These are phyloP conservation scores for Salmacisia buchloeana DNA, from an alignment of 1,284 basidiomycete genomes.

Conservation along the genomic window DNA sequence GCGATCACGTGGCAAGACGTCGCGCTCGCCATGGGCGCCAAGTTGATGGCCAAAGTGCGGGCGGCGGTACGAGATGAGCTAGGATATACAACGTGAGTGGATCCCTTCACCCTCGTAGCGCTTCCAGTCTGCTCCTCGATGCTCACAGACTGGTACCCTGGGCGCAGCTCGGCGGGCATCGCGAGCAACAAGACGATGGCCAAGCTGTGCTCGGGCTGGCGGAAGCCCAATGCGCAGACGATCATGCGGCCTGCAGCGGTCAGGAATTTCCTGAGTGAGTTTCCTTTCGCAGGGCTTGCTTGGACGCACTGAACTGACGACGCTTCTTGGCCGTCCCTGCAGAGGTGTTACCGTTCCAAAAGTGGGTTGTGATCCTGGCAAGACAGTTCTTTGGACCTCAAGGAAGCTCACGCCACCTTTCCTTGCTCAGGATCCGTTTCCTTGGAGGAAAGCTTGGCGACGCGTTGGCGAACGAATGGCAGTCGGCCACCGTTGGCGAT, in stretches of 20 bases:
- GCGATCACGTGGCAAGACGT: constrained; percentile 78
- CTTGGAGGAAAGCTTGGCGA: constrained; percentile 90
- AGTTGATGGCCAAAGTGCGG: constrained; percentile 73
- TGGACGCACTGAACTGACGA: constrained; percentile 80
- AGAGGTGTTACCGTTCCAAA: constrained; percentile 30
- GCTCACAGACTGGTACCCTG: neutral
- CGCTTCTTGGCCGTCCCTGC: constrained; percentile 44
- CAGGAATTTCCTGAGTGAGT: constrained; percentile 26
- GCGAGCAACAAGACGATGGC: constrained; percentile 88
- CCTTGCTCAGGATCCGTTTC: constrained; percentile 84
- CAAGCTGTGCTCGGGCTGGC: constrained; percentile 61
- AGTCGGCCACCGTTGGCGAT: constrained; percentile 74
- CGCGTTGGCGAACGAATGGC: constrained; percentile 78
- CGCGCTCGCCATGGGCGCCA: constrained; percentile 79
- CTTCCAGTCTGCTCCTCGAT: neutral
- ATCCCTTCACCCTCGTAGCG: neutral
- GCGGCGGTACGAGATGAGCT: constrained; percentile 66
- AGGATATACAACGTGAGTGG: constrained; percentile 72
- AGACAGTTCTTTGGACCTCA: neutral
- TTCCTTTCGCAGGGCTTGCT: constrained; percentile 55
- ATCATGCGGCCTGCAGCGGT: constrained; percentile 35
- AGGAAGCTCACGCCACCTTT: constrained; percentile 60
- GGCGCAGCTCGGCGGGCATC: constrained; percentile 91
- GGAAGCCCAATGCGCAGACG: constrained; percentile 44
- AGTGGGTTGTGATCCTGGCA: neutral